phyloP scores from a whole-genome alignment of 139 green algal species.

The Astrephomene gubernaculifera region DNA sequence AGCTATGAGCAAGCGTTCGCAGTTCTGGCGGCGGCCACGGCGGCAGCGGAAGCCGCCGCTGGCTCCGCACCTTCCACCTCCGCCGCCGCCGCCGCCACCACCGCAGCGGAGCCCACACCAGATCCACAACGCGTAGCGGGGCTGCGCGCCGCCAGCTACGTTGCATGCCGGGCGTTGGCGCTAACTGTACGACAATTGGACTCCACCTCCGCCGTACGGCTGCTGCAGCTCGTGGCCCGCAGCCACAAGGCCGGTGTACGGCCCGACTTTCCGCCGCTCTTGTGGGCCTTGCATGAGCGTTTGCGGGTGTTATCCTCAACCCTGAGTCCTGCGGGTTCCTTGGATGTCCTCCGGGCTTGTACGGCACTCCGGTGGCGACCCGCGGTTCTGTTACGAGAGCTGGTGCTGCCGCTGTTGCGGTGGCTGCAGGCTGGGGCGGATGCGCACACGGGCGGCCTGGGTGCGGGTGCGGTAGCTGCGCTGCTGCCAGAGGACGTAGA shows the following conservation, averaged over 20 bases:
- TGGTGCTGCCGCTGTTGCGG: conserved; percentile 15
- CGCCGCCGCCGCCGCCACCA: neutral
- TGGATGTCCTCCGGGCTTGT: conserved; percentile 18
- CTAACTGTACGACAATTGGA: neutral
- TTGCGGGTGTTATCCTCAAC: neutral
- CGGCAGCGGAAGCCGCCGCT: neutral
- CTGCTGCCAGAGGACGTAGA: too few species aligned
- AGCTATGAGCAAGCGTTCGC: conserved; percentile 9
- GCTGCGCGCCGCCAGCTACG: neutral
- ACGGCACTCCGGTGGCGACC: conserved; percentile 5
- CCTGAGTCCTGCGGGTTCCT: neutral
- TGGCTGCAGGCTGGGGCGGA: neutral
- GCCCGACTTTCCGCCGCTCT: neutral
- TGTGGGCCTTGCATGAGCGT: conserved; percentile 27
- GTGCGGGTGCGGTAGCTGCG: too few species aligned
- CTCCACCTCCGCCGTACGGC: neutral
- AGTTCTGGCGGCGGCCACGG: neutral
- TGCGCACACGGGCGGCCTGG: neutral
- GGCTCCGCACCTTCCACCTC: neutral
- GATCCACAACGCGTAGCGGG: neutral
- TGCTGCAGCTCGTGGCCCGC: neutral
- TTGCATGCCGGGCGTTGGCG: neutral
- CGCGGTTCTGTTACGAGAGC: neutral
- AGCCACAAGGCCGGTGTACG: neutral
- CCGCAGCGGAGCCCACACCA: neutral